Evolutionary conservation across 306 rosid genomes (phyloP), one percentile per base, ranked within the genome.

Genomic region (Glycine latifolia): DNA sequence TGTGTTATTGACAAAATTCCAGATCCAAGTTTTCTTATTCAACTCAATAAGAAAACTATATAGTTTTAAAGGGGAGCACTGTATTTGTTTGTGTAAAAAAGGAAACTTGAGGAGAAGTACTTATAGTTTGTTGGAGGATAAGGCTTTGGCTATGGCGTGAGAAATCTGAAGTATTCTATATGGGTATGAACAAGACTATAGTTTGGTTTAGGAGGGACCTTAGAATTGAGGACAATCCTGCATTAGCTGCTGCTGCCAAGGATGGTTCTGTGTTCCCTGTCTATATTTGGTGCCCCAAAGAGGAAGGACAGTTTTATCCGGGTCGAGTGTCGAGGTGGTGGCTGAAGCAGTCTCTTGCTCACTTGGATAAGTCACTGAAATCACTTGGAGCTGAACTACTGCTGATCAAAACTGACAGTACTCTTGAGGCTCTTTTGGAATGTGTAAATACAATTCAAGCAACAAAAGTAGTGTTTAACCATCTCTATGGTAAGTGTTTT

Each of bases 331-430:
- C 76, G 0, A 50, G 76, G 33, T 71, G 76, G 76, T 71, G 76
- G 76, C 76, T 71, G 76, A 52, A 52, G 46, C 62, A 50, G 47
- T 71, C 76, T 33, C 76, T 71, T 71, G 48, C 62, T 71, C 76
- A 71, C 20, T 52, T 71, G 62, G 76, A 52, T 14, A 54, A 52
- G 67, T 89, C 95, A 1, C 73, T 92, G 80, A 89, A 85, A 79
- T 89, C 92, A 8, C 97, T 92, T 79, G 97, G 98, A 44, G 89
- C 94, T 80, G 89, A 84, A 59, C 98, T 94, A 62, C 89, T 68
- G 67, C 82, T 92, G n/a, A 86, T 94, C 87, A 91, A 86, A 81
- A 72, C 97, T 12, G 71, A 89, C 3, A 89, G 68, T 31, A 79
- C 69, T 67, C 17, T 79, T 26, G 20, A 9, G 50, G 76, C 76